Evolutionary conservation across 2,329 filamentous ascomycete genomes (phyloP).

Genomic region (Juglanconis sp.): DNA sequence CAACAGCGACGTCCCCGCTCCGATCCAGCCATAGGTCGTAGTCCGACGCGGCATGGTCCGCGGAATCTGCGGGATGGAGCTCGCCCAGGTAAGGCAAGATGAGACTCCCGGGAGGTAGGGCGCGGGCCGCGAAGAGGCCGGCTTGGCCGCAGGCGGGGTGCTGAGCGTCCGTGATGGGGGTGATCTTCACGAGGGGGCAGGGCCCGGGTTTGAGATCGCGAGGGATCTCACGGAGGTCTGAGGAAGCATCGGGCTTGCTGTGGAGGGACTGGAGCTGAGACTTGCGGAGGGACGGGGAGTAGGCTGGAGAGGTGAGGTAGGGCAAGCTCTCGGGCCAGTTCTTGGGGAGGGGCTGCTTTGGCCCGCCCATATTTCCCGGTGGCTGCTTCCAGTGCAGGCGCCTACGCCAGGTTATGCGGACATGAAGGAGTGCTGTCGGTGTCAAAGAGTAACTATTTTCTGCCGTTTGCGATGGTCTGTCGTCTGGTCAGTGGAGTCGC

Average conservation of each 20-base stretch:
- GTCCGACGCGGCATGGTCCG: slow-evolving; percentile 46
- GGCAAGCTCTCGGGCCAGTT: slow-evolving; percentile 56
- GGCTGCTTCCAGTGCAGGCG: no score
- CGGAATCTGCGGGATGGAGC: slow-evolving; percentile 43
- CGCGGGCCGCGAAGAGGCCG: slow-evolving; percentile 57
- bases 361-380: slow-evolving; percentile 1
- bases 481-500: no score
- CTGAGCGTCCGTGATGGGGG: slow-evolving; percentile 43
- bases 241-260: slow-evolving; percentile 25
- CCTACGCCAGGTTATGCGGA: no score
- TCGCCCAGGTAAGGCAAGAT: slow-evolving; percentile 62
- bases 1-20: slow-evolving; percentile 55
- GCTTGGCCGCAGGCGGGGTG: slow-evolving; percentile 59
- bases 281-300: slow-evolving; percentile 43
- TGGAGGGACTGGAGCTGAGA: slow-evolving; percentile 39
- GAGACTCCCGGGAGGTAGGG: slow-evolving; percentile 52
- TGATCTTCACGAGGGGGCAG: slow-evolving; percentile 50
- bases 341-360: slow-evolving; percentile 36
- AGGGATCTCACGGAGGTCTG: slow-evolving; percentile 31
- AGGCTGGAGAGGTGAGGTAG: slow-evolving; percentile 50
- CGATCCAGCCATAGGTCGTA: slow-evolving; percentile 64
- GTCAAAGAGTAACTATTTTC: no score
- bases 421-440: no score
- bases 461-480: no score
- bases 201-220: slow-evolving; percentile 39